These are phyloP conservation scores for Blastomyces gilchristii DNA, from an alignment of 2,329 filamentous ascomycete species.

Conservation along the genomic window DNA sequence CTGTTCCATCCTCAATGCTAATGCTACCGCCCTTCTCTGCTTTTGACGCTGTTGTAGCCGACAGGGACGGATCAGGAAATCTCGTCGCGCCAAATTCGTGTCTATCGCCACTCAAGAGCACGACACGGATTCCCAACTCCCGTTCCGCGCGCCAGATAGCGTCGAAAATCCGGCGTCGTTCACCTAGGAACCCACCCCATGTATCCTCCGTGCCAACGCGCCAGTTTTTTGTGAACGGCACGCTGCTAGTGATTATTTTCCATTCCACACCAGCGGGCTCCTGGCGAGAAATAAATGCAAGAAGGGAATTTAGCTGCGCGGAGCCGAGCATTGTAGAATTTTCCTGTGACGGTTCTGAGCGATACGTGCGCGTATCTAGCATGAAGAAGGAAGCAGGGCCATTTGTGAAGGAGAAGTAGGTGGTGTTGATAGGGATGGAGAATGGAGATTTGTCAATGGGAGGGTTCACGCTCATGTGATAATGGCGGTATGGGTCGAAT, in stretches of 20 bases:
- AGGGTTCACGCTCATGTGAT: constrained; percentile 77
- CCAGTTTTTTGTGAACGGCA: constrained; percentile 98
- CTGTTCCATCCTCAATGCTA: constrained; percentile 22
- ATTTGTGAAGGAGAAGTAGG: constrained; percentile 81
- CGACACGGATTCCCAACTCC: constrained; percentile 59
- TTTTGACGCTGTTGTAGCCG: background rate
- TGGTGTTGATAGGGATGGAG: constrained; percentile 50
- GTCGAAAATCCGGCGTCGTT: constrained; percentile 69
- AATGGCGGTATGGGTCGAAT: constrained; percentile 74
- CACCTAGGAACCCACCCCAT: constrained; percentile 82
- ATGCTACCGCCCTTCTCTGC: too few species aligned
- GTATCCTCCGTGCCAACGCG: constrained; percentile 77
- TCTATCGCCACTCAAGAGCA: constrained; percentile 82
- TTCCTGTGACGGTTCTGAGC: constrained; percentile 43
- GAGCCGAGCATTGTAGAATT: constrained; percentile 80
- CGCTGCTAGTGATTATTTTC: constrained; percentile 84
- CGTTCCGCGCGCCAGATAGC: constrained; percentile 85
- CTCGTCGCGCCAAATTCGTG: constrained; percentile 93
- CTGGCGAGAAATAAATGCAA: constrained; percentile 62
- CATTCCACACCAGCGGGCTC: constrained; percentile 72
- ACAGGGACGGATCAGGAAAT: constrained; percentile 42
- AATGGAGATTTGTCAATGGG: constrained; percentile 45
- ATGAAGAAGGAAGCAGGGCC: constrained; percentile 92
- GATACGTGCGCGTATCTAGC: constrained; percentile 81
- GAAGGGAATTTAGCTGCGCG: constrained; percentile 66